Percentiles rank a stretch among this genome's conserved stretches.
These are phyloP conservation scores for Epichloe glyceriae DNA, from an alignment of 2,329 filamentous ascomycete species.

Conservation along the genomic window DNA sequence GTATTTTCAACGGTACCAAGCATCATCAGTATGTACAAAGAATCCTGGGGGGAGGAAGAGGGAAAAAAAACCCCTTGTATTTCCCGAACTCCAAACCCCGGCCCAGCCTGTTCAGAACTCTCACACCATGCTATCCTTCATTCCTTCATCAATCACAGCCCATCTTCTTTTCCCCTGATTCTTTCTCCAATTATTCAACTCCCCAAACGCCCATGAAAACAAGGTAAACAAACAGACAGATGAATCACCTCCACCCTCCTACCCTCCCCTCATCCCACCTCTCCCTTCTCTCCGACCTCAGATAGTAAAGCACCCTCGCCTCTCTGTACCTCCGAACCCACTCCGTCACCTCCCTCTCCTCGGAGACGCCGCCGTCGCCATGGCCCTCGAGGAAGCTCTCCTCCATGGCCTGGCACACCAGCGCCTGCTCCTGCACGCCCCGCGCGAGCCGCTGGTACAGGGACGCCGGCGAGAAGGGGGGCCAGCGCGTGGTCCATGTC, in stretches of 20 bases:
- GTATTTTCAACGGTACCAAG: too few relatives aligned
- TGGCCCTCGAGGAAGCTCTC: slow-evolving; percentile 75
- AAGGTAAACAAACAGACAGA: too few relatives aligned
- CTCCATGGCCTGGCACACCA: slow-evolving; percentile 68
- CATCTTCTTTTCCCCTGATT: accelerated
- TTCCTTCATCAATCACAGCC: too few relatives aligned
- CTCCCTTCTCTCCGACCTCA: slow-evolving; percentile 75
- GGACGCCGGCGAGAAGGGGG: slow-evolving; percentile 74
- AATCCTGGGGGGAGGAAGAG: too few relatives aligned
- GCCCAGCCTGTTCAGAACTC: too few relatives aligned
- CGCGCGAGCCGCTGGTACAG: slow-evolving; percentile 72
- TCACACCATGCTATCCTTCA: too few relatives aligned
- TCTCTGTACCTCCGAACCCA: slow-evolving; percentile 76
- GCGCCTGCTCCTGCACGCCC: slow-evolving; percentile 70
- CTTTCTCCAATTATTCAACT: neutral
- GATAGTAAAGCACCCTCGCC: slow-evolving; percentile 63
- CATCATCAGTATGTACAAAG: too few relatives aligned
- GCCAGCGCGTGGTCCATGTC: slow-evolving; percentile 78
- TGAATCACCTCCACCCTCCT: slow-evolving; percentile 71
- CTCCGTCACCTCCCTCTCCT: slow-evolving; percentile 71
- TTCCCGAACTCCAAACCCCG: too few relatives aligned
- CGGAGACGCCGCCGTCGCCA: slow-evolving; percentile 31
- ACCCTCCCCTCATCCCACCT: slow-evolving; percentile 94
- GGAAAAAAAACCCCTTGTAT: too few relatives aligned
- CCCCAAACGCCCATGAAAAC: too few relatives aligned